Evolutionary conservation across 1,139 yeast genomes (phyloP), one percentile per base, ranked within the genome.

Genomic region (Candida smagusa): DNA sequence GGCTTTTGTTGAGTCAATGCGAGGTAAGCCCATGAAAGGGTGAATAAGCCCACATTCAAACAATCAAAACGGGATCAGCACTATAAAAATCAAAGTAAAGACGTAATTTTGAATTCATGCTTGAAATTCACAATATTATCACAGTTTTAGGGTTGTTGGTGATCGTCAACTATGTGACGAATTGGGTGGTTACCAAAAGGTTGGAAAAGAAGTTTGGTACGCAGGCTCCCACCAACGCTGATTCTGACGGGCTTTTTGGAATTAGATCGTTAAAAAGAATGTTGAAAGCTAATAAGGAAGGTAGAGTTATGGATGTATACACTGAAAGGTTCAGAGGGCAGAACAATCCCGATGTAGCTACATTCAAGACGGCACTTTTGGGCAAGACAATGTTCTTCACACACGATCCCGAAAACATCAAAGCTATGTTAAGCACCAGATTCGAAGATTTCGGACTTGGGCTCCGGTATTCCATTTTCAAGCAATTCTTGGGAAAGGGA

Each of bases 381-480:
- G 56, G 54, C 4, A 34, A 34, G 13, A 26, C 35, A 4, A 24
- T 47, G 7, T 27, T 50, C 11, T 24, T 44, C 28, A 54, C 58
- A 19, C 41, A 37, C 6, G 58, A 55, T 23, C 58, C 59, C 2
- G 58, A 53, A 30, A 53, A 66, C 48, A 56, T 68, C 48, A 57
- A 66, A 44, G 72, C 72, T 2, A 41, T 67, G 9, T 58, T 66
- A 44, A 69, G 69, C 31, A 63, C 70, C 26, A 70, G 70, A 40
- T 76, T 76, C 50, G 63, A 63, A 46, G 80, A 77, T 42, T 77
- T 72, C 53, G 65, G 65, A 9, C 64, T 78, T 29, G 83, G 82
- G 3, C 50, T 55, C 6, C 69, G 83, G 46, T 71, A 70, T 50
- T 49, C 49, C 2, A 63, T 58, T 28, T 63, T 76, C 49, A 44